Evolutionary conservation across 768 basidiomycete species (phyloP), one percentile per base, ranked within the genome.

Genomic region (Tephrocybe sp.): DNA sequence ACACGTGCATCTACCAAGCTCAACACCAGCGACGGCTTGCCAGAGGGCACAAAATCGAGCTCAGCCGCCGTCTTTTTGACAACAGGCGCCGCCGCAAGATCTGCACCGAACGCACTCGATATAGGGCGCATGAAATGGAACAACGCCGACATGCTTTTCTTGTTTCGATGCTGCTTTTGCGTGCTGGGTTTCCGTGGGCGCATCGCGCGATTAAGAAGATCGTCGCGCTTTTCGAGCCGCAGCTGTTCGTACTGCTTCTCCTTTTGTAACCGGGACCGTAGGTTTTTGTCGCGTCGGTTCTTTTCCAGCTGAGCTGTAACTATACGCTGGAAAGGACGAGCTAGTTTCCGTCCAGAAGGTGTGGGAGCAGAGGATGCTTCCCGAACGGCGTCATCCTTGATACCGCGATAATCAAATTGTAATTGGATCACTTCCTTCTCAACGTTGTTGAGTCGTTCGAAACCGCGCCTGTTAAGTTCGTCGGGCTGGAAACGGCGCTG

Each of bases 81-180:
- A 3, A 65, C 63, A n/a, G 72, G 60, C 4, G 71, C 48, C 20
- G 74, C 71, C 14, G 75, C 66, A 22, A 76, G 73, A 43, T 87
- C 84, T 39, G 84, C 80, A 16, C 83, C 83, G 61, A 92, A 92
- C 1, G 91, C 91, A 53, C 83, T 91, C 13, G 91, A 93, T 45
- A 92, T 84, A 1, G 90, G 91, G n/a, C 90, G 79, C 85, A 92
- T 92, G 70, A 92, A 76, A 59, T 83, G 86, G 69, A 92, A 78
- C 66, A 92, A 87, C 4, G 87, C 85, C 0, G 84, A 91, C 75
- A 91, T 87, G 72, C 88, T 91, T 69, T 90, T 89, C 78, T 92
- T 92, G 68, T 85, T 83, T n/a, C 88, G 78, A 54, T 89, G 87
- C 49, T 86, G 85, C 66, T 90, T 89, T 61, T 81, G 80, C 23